phyloP scores from a whole-genome alignment of 2,329 filamentous ascomycete species.

The Zopfia rhizophila region DNA sequence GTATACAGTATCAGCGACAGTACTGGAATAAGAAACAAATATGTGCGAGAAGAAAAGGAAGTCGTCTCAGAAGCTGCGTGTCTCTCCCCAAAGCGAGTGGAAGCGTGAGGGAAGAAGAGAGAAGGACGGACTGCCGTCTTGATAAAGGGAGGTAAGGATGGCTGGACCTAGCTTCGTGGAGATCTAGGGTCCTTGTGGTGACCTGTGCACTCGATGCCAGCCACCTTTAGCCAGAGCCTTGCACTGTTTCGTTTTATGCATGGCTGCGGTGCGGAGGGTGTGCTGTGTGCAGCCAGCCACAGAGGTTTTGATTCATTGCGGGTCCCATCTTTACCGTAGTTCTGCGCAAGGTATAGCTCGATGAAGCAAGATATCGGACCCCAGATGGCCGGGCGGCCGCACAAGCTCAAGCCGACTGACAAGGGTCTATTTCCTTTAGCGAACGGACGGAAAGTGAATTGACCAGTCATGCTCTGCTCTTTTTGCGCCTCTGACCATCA shows the following conservation, averaged over 20 bases:
- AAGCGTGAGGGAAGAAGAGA: constrained; percentile 26
- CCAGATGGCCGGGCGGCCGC: not conserved
- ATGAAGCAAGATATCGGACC: too few relatives aligned
- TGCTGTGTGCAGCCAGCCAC: not conserved
- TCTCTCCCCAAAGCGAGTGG: constrained; percentile 42
- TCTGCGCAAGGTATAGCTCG: too few relatives aligned
- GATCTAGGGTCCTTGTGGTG: constrained; percentile 26
- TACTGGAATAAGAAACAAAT: constrained; percentile 1
- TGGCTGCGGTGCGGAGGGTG: not conserved
- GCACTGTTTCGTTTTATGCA: not conserved
- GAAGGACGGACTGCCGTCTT: constrained; percentile 25
- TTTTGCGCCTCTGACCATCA: constrained; percentile 1
- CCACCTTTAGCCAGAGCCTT: too few relatives aligned
- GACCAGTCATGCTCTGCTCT: not conserved
- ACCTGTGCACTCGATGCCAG: constrained; percentile 6
- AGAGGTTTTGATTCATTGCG: not conserved
- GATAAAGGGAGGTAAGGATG: constrained; percentile 42
- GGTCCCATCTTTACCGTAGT: not conserved
- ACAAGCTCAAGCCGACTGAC: not conserved
- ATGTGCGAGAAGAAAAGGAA: constrained; percentile 13
- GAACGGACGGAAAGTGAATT: constrained; percentile 2
- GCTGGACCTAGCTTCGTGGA: constrained; percentile 32
- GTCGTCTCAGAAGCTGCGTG: constrained; percentile 5
- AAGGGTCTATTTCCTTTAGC: not conserved
- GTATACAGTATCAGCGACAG: constrained; percentile 14